These are phyloP conservation scores for Haematococcus sp. DNA, from an alignment of 139 green algal species.

Conservation along the genomic window DNA sequence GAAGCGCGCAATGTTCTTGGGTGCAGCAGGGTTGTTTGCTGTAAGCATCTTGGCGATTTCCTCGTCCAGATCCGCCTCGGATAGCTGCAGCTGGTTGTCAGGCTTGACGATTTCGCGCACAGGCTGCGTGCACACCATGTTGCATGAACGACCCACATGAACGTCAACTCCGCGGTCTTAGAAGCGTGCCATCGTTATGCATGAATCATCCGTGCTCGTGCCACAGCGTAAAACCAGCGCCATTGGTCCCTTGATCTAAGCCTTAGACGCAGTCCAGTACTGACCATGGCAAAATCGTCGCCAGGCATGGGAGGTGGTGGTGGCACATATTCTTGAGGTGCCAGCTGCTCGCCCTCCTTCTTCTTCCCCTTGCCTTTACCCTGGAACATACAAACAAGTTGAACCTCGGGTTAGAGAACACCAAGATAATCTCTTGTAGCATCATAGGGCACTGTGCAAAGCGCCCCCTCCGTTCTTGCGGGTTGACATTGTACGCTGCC, in stretches of 20 bases:
- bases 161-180: too few species aligned
- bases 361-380: conserved; percentile 42
- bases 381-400: conserved; percentile 11
- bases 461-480: too few species aligned
- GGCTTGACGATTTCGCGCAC: conserved; percentile 71
- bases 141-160: too few species aligned
- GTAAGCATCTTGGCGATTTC: conserved; percentile 87
- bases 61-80: conserved; percentile 73
- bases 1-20: conserved; percentile 81
- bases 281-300: conserved; percentile 62
- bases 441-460: too few species aligned
- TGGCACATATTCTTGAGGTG: conserved; percentile 31
- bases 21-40: conserved; percentile 76
- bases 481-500: too few species aligned
- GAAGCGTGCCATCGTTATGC: too few species aligned
- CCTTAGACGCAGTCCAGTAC: not conserved
- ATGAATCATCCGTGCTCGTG: too few species aligned
- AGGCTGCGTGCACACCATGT: conserved; percentile 48
- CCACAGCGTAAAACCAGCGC: too few species aligned
- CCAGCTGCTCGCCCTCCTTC: conserved; percentile 12
- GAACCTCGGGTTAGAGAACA: too few species aligned
- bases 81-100: conserved; percentile 73
- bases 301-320: conserved; percentile 49
- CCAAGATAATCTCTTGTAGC: too few species aligned
- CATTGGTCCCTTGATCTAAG: too few species aligned